Percentiles rank a stretch among this genome's conserved stretches.
Conservation (phyloP, 164 flowering plant species). For the Saururus chinensis region DNA sequence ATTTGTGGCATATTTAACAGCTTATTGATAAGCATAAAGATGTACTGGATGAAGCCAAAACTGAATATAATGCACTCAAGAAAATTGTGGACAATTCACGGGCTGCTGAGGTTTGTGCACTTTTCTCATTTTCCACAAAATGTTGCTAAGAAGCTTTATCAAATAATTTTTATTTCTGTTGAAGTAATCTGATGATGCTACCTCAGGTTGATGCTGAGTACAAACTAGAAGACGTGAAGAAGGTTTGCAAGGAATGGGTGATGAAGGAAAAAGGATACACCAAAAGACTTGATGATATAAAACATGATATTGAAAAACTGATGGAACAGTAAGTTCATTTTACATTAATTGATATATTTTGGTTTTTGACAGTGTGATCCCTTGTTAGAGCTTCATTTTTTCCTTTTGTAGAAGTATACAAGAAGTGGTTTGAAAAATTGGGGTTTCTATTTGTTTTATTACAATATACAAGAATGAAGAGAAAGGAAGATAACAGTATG, state of each 20-base stretch:
- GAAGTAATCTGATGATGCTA: background rate
- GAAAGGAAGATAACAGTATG: background rate
- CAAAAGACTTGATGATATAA: conserved; percentile 68
- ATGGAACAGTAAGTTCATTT: conserved; percentile 70
- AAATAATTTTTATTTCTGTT: background rate
- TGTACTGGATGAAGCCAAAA: conserved; percentile 62
- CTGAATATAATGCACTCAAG: conserved; percentile 58
- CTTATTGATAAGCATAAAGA: conserved; percentile 66
- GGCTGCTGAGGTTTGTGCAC: conserved; percentile 62
- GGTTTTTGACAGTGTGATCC: background rate
- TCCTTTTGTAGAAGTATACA: background rate
- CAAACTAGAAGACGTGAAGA: conserved; percentile 80
- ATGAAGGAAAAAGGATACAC: conserved; percentile 59
- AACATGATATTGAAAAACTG: conserved; percentile 45
- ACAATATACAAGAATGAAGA: too few relatives aligned
- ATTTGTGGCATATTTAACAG: conserved; percentile 19
- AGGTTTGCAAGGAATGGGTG: conserved; percentile 66
- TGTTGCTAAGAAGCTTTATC: background rate
- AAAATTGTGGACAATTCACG: conserved; percentile 33
- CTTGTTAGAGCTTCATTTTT: too few relatives aligned
- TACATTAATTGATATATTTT: too few relatives aligned
- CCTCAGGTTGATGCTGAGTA: conserved; percentile 80
- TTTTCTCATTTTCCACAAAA: background rate
- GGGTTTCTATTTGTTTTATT: too few relatives aligned
- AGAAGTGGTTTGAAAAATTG: too few relatives aligned